Evolutionary conservation across 208 protist genomes (phyloP).

Genomic region (Wallacemonas collosoma): DNA sequence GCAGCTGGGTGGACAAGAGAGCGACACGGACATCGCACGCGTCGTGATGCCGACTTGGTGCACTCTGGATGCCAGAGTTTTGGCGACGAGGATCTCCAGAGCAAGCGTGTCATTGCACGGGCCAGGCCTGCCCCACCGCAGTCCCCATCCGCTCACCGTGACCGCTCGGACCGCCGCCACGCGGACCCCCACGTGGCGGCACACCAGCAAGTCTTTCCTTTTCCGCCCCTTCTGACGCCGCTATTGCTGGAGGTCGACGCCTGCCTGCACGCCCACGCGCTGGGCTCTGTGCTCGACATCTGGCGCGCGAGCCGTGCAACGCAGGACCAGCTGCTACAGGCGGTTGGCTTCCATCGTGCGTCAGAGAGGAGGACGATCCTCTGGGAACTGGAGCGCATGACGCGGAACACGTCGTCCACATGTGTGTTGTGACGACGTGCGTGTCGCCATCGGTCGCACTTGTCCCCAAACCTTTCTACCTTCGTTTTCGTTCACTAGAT

Average conservation of each 20-base stretch:
- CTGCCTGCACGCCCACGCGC: slow-evolving; percentile 25
- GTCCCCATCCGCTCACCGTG: too few species aligned
- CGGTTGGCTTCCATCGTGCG: slow-evolving; percentile 26
- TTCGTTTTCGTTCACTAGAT: slow-evolving; percentile 12
- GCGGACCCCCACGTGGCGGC: not conserved
- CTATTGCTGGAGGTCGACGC: slow-evolving; percentile 38
- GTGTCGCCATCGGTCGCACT: not conserved
- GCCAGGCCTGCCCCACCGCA: too few species aligned
- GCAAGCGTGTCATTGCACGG: too few species aligned
- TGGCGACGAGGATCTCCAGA: too few species aligned
- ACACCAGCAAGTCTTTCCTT: slow-evolving; percentile 11
- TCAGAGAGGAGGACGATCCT: slow-evolving; percentile 30
- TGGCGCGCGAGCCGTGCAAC: slow-evolving; percentile 37
- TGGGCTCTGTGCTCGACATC: slow-evolving; percentile 19
- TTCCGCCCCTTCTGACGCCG: slow-evolving; percentile 33
- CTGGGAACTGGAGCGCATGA: slow-evolving; percentile 44
- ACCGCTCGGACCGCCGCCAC: too few species aligned
- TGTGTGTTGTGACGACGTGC: slow-evolving; percentile 24
- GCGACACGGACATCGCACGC: too few species aligned
- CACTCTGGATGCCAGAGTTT: too few species aligned
- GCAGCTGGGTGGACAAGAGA: too few species aligned
- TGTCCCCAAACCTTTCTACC: slow-evolving; percentile 1
- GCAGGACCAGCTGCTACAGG: slow-evolving; percentile 19
- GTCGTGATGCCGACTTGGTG: too few species aligned
- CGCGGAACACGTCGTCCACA: slow-evolving; percentile 28